A percentile compares a stretch with the other conserved stretches of the same genome.
These are phyloP conservation scores for Lasiosphaeria hispida DNA, from an alignment of 495 filamentous ascomycete genomes.

Conservation along the genomic window DNA sequence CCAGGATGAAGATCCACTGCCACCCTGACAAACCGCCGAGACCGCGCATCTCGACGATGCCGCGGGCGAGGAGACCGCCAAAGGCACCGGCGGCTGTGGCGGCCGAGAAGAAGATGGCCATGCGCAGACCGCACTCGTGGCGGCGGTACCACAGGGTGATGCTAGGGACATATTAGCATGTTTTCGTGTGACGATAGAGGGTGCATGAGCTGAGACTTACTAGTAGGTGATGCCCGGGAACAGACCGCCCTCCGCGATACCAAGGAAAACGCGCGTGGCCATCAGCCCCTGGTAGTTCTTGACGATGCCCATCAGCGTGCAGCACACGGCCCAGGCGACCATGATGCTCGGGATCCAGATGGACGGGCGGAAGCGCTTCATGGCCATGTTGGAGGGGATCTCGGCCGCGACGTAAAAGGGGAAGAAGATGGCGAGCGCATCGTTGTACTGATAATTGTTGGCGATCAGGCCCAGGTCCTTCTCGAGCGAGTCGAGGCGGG, in stretches of 20 bases:
- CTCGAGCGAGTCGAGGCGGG: constrained; percentile 67
- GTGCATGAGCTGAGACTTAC: constrained; percentile 21
- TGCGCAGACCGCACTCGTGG: constrained; percentile 61
- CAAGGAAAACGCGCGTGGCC: constrained; percentile 69
- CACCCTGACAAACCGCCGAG: constrained; percentile 63
- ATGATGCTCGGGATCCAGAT: constrained; percentile 59
- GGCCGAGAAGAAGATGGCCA: constrained; percentile 82
- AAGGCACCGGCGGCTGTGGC: constrained; percentile 77
- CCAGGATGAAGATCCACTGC: constrained; percentile 75
- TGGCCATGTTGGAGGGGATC: constrained; percentile 69
- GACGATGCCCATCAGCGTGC: constrained; percentile 69
- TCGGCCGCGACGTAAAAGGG: constrained; percentile 78
- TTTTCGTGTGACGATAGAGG: too few species aligned
- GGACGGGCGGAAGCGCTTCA: constrained; percentile 62
- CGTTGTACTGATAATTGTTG: constrained; percentile 62
- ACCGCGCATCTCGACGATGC: constrained; percentile 64
- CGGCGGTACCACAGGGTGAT: constrained; percentile 70
- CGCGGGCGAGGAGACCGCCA: constrained; percentile 70
- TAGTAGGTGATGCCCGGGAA: constrained; percentile 76
- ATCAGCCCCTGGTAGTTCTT: constrained; percentile 69
- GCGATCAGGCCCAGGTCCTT: constrained; percentile 57
- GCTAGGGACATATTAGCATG: constrained; percentile 25
- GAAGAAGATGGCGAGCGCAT: constrained; percentile 76
- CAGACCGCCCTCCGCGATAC: constrained; percentile 74
- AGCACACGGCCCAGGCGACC: constrained; percentile 56